phyloP scores from a whole-genome alignment of 768 basidiomycete genomes.

The Chalciporus chontae region DNA sequence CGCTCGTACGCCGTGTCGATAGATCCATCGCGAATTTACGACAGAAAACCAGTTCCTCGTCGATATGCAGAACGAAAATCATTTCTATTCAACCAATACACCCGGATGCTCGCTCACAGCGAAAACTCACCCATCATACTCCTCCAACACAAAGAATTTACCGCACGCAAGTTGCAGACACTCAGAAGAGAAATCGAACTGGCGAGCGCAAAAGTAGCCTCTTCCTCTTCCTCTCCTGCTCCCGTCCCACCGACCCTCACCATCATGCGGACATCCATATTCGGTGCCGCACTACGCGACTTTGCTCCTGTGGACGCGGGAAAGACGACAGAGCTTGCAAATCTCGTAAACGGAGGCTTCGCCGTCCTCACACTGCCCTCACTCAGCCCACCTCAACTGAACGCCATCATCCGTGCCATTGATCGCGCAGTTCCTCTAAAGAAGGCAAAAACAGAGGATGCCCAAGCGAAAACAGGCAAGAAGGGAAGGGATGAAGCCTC shows the following conservation, averaged over 20 bases:
- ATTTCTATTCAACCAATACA: conserved; percentile 78
- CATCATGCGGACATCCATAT: conserved; percentile 72
- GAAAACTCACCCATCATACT: conserved; percentile 64
- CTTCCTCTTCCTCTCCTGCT: conserved; percentile 33
- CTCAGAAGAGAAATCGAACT: conserved; percentile 65
- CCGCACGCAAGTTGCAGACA: conserved; percentile 59
- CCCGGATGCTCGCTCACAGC: conserved; percentile 60
- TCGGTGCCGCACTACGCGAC: conserved; percentile 74
- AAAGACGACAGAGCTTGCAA: conserved; percentile 50
- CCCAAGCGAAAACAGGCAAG: conserved; percentile 42
- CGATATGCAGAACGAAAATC: conserved; percentile 77
- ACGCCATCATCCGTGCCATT: conserved; percentile 62
- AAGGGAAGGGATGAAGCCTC: conserved; percentile 61
- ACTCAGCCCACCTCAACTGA: conserved; percentile 71
- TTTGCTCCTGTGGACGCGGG: conserved; percentile 46
- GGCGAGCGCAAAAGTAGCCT: conserved; percentile 44
- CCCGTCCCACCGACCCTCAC: conserved; percentile 52
- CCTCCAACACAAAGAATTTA: conserved; percentile 75
- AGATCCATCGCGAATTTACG: conserved; percentile 45
- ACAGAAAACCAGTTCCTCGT: conserved; percentile 56
- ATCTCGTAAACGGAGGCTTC: conserved; percentile 55
- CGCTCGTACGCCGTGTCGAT: conserved; percentile 59
- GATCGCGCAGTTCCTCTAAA: conserved; percentile 63
- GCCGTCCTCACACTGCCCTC: conserved; percentile 62
- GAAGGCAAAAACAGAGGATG: conserved; percentile 47